Conservation (phyloP, 2,329 filamentous ascomycete genomes). For the Tricladium varicosporioides region DNA sequence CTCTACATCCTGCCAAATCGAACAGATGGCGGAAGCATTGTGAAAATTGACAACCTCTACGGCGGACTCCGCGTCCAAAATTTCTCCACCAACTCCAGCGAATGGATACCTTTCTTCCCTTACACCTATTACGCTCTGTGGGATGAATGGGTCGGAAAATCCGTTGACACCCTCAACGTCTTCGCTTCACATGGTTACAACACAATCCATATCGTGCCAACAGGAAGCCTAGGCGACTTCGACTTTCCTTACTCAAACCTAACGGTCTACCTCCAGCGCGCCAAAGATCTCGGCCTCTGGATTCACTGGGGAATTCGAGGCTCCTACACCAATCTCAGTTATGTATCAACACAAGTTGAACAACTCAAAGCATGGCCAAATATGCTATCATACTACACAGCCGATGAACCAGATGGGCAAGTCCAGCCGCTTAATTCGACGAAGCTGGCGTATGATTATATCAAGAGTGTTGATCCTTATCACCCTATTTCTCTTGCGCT, state of each 20-base stretch:
- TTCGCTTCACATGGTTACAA: constrained; percentile 38
- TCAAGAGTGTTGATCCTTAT: constrained; percentile 48
- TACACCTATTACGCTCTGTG: constrained; percentile 45
- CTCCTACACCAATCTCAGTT: constrained; percentile 32
- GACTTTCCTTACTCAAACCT: too few relatives aligned
- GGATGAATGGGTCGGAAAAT: constrained; percentile 35
- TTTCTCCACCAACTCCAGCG: constrained; percentile 23
- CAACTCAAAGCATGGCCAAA: constrained; percentile 8
- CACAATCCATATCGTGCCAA: constrained; percentile 38
- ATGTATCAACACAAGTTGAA: constrained; percentile 34
- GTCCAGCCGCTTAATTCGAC: constrained; percentile 43
- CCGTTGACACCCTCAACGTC: constrained; percentile 24
- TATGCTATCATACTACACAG: constrained; percentile 47
- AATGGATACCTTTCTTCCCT: constrained; percentile 39
- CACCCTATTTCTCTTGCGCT: constrained; percentile 50
- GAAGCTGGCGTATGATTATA: constrained; percentile 40
- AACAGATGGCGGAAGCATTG: constrained; percentile 41
- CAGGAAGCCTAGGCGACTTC: constrained; percentile 31
- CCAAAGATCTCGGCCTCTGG: too few relatives aligned
- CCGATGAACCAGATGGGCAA: constrained; percentile 47
- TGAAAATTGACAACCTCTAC: constrained; percentile 44
- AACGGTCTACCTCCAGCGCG: too few relatives aligned
- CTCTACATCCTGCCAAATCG: constrained; percentile 41
- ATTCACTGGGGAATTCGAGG: too few relatives aligned
- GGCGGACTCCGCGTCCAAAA: constrained; percentile 42